These are phyloP conservation scores for Colletotrichum orbiculare DNA, from an alignment of 2,329 filamentous ascomycete species.

Conservation along the genomic window DNA sequence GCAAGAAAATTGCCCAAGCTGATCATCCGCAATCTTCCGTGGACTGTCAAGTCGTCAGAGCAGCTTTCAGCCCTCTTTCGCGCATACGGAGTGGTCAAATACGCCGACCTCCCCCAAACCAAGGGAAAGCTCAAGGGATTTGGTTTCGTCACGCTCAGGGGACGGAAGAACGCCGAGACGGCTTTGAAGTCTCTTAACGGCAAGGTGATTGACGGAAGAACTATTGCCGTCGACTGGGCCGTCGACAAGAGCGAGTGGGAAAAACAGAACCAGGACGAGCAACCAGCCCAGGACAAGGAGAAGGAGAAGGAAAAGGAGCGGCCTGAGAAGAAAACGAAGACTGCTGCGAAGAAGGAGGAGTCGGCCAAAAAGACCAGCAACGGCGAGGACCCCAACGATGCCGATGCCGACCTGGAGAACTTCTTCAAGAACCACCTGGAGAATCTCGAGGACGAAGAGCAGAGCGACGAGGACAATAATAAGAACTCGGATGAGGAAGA, in stretches of 20 bases:
- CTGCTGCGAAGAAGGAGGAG: slow-evolving; percentile 46
- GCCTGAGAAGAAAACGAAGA: slow-evolving; percentile 48
- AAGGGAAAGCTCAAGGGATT: slow-evolving; percentile 85
- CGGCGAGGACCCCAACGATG: slow-evolving; percentile 51
- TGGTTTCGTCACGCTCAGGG: slow-evolving; percentile 89
- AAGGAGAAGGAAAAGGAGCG: slow-evolving; percentile 49
- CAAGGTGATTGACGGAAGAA: slow-evolving; percentile 87
- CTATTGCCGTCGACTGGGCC: slow-evolving; percentile 94
- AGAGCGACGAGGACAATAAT: slow-evolving; percentile 58
- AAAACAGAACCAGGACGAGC: slow-evolving; percentile 61
- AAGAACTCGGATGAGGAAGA: slow-evolving; percentile 56
- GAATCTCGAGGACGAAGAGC: slow-evolving; percentile 68
- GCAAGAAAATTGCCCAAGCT: slow-evolving; percentile 75
- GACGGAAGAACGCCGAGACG: slow-evolving; percentile 90
- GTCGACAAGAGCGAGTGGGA: slow-evolving; percentile 92
- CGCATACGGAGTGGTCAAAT: slow-evolving; percentile 92
- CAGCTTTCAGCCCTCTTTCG: slow-evolving; percentile 83
- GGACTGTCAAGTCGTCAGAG: slow-evolving; percentile 90
- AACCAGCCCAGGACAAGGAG: slow-evolving; percentile 30
- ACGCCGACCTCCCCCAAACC: slow-evolving; percentile 83
- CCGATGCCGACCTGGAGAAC: slow-evolving; percentile 61
- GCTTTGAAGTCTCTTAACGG: slow-evolving; percentile 89
- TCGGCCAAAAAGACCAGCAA: slow-evolving; percentile 43
- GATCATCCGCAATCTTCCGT: slow-evolving; percentile 93
- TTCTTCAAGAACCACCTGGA: slow-evolving; percentile 69